Conservation (phyloP, 2,329 filamentous ascomycete genomes). For the Botrytis medusae region DNA sequence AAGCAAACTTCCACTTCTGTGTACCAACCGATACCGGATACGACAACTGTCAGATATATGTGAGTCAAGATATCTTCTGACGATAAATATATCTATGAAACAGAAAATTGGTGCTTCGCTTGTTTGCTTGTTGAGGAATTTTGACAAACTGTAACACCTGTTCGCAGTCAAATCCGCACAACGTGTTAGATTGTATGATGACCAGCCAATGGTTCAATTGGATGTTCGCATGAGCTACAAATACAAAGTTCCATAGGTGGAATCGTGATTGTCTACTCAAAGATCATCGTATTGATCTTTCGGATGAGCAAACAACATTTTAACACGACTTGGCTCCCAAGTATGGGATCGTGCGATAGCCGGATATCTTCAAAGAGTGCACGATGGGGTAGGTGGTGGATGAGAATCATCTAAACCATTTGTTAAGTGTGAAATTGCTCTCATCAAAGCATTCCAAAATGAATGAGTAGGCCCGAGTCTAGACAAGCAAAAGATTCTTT, state of each 20-base stretch:
- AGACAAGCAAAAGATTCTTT: not conserved
- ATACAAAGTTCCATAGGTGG: not conserved
- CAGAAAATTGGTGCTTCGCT: not conserved
- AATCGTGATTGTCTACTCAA: not conserved
- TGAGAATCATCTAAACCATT: too few species aligned
- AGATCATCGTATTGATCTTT: not conserved
- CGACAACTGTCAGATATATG: not conserved
- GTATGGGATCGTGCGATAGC: not conserved
- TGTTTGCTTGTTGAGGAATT: constrained; percentile 13
- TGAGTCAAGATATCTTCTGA: constrained; percentile 18
- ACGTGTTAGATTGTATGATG: not conserved
- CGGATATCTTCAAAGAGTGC: not conserved
- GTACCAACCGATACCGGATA: constrained; percentile 10
- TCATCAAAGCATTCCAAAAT: not conserved
- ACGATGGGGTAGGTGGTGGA: not conserved
- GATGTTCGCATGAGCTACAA: not conserved
- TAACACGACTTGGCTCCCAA: not conserved
- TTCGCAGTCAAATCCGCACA: not conserved
- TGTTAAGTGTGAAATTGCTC: too few species aligned
- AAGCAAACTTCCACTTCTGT: constrained; percentile 2
- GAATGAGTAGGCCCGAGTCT: not conserved
- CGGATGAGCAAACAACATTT: constrained; percentile 14
- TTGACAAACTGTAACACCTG: constrained; percentile 14
- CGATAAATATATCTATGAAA: not conserved
- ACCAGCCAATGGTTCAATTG: not conserved